Evolutionary conservation across 257 asterid genomes (phyloP).

Genomic region (Asclepias syriaca): DNA sequence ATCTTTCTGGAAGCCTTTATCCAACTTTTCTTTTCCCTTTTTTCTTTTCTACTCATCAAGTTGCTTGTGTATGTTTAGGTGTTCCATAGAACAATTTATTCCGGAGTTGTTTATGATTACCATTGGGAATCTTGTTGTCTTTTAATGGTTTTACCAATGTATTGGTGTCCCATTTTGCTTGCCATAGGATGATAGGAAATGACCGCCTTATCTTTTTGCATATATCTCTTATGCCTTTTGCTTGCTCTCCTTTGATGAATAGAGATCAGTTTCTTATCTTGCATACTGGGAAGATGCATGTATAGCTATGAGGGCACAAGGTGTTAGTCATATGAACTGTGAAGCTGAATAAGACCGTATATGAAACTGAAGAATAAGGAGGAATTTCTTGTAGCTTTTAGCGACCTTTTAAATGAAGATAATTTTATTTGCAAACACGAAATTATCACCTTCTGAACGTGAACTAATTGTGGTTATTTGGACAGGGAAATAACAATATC

Average conservation of each 20-base stretch:
- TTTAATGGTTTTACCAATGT: background rate
- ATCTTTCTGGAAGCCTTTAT: background rate
- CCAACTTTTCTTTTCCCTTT: background rate
- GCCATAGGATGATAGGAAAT: background rate
- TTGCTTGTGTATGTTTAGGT: background rate
- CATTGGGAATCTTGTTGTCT: slow-evolving; percentile 1
- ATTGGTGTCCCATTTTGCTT: background rate
- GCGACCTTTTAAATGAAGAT: too few relatives aligned
- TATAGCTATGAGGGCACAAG: too few relatives aligned
- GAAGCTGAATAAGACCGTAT: too few relatives aligned
- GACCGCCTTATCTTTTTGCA: background rate
- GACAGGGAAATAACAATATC: background rate
- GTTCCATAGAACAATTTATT: background rate
- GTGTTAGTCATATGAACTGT: too few relatives aligned
- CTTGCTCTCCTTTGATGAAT: too few relatives aligned
- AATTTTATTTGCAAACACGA: too few relatives aligned
- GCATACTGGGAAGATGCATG: too few relatives aligned
- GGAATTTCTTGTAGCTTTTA: too few relatives aligned
- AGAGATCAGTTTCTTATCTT: too few relatives aligned
- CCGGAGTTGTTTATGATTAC: background rate
- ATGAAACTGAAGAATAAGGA: too few relatives aligned
- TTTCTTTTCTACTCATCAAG: background rate
- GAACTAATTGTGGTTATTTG: background rate
- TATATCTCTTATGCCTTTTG: too few relatives aligned
- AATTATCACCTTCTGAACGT: background rate